Base-by-base conservation (phyloP, 2,329 filamentous ascomycete genomes). In the Penicillium digitatum region DNA sequence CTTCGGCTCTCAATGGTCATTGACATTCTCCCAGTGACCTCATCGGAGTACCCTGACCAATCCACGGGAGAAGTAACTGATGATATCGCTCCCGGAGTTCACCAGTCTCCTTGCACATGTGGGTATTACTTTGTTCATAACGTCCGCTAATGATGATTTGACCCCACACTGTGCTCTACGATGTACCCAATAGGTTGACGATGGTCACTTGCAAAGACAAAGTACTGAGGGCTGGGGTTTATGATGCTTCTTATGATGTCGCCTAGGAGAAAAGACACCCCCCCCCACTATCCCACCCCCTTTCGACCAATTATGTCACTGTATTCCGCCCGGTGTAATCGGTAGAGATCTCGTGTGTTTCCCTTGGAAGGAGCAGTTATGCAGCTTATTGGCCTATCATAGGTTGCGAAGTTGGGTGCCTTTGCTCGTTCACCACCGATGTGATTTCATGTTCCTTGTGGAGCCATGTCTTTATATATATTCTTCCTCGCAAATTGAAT, bases 261-360 rank as follows among this genome's bases (percentile, higher is more conserved):
- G 61, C 51, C 57, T 29, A 42, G 42, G 38, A 45, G 24, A 35
- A 29, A 40, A 26, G 37, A 32, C 26, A 8, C 48, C 3, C 3
- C n/a, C 16, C 29, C 32, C 24, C n/a, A n/a, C 8, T 16, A 24
- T 27, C 35, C 32, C 34, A 31, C 47, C 45, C 52, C 47, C 43
- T 46, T 53, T 62, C 44, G 56, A 54, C 63, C 56, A 63, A 63
- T 66, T 61, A 66, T 66, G 63, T 64, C 62, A 66, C 55, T 45
- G 22, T 44, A 31, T 43, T 51, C 40, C 47, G 39, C 46, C 54
- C 29, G 46, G 39, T 53, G 51, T 48, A 42, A 45, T 54, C 48
- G 42, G 60, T 54, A 53, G 52, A 55, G 40, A 37, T 43, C 27
- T 47, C 43, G n/a, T 53, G 44, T 48, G 11, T 34, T 20, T 47